phyloP scores from a whole-genome alignment of 2,329 filamentous ascomycete genomes.

The Fusarium nanum region DNA sequence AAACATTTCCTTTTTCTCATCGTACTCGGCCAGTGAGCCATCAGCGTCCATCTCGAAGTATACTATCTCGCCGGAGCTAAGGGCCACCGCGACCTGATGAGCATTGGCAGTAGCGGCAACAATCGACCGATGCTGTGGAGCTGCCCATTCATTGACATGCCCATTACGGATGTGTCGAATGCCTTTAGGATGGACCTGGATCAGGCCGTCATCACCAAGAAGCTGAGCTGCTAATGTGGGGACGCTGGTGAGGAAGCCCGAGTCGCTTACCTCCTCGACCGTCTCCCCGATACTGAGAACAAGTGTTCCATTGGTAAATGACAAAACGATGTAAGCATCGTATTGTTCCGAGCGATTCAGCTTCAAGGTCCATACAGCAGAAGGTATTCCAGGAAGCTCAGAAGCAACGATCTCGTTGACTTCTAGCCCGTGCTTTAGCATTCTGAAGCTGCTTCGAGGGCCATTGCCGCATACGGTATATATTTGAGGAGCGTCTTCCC shows the following conservation, averaged over 20 bases:
- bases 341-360: slow-evolving; percentile 83
- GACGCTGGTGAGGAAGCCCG: slow-evolving; percentile 88
- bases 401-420: slow-evolving; percentile 97
- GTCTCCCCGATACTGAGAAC: slow-evolving; percentile 97
- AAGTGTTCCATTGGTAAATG: slow-evolving; percentile 88
- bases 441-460: slow-evolving; percentile 89
- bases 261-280: slow-evolving; percentile 94
- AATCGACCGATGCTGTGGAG: slow-evolving; percentile 93
- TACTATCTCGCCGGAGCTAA: slow-evolving; percentile 96
- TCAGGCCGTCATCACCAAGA: slow-evolving; percentile 89
- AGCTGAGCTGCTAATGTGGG: slow-evolving; percentile 93
- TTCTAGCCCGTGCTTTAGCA: slow-evolving; percentile 90
- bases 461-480: slow-evolving; percentile 92
- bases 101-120: slow-evolving; percentile 94
- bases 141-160: slow-evolving; percentile 90
- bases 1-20: slow-evolving; percentile 94
- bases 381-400: slow-evolving; percentile 87
- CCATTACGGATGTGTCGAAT: slow-evolving; percentile 88
- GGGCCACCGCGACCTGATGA: slow-evolving; percentile 89
- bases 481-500: slow-evolving; percentile 96
- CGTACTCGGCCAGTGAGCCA: slow-evolving; percentile 90
- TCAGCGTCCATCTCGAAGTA: slow-evolving; percentile 98
- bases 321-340: slow-evolving; percentile 95
- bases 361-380: slow-evolving; percentile 95
- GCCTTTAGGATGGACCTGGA: slow-evolving; percentile 96